Conservation (phyloP, 139 green algal genomes). For the Deuterostichococcus epilithicus region DNA sequence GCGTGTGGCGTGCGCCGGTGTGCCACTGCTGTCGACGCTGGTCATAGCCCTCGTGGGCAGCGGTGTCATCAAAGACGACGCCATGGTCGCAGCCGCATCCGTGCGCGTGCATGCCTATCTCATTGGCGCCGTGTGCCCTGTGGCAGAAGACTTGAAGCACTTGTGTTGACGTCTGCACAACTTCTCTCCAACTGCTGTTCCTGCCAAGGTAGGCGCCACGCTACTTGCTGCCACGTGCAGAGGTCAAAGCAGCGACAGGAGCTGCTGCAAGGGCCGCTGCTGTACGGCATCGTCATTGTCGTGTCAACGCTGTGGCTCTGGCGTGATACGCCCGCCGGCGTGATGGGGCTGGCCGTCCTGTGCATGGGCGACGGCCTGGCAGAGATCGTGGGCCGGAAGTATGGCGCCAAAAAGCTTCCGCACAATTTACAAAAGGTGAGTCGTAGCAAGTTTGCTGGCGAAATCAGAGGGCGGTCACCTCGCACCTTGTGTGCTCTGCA, state of each 20-base stretch:
- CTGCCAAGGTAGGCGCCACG: not conserved
- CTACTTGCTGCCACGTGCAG: constrained; percentile 9
- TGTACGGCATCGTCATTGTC: constrained; percentile 30
- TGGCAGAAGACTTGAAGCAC: not conserved
- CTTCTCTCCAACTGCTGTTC: not conserved
- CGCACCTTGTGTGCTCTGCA: not conserved
- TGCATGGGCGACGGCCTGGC: constrained; percentile 44
- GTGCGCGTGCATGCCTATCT: constrained; percentile 3
- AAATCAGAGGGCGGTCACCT: not conserved
- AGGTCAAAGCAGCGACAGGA: constrained; percentile 20
- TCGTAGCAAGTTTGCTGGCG: not conserved
- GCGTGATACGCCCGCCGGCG: constrained; percentile 11
- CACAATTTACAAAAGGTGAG: constrained; percentile 19
- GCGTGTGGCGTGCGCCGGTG: constrained; percentile 7
- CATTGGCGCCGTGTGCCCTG: not conserved
- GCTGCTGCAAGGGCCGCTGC: constrained; percentile 35
- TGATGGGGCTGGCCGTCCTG: constrained; percentile 28
- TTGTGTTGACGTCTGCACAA: not conserved
- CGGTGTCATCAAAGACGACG: constrained; percentile 10
- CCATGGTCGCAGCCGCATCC: constrained; percentile 17
- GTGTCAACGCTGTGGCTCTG: constrained; percentile 15
- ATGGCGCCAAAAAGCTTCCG: constrained; percentile 9
- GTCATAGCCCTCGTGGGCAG: constrained; percentile 19
- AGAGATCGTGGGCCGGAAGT: constrained; percentile 30
- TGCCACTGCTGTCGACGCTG: constrained; percentile 12